Evolutionary conservation across 225 moss, liverwort and hornwort genomes (phyloP), one percentile per base, ranked within the genome.

Genomic region (Pseudisothecium myosuroides): DNA sequence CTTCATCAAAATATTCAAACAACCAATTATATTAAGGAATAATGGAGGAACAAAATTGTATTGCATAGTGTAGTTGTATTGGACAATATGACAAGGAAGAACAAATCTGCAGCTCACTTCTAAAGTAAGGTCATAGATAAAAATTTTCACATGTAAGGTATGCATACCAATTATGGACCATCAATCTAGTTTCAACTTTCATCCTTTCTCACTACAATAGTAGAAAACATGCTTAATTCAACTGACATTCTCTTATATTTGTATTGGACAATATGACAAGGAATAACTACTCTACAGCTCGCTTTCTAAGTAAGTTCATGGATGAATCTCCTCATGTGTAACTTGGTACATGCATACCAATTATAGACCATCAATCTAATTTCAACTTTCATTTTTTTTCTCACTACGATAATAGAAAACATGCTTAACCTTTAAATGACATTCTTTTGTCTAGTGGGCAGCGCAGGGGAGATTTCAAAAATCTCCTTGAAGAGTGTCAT

Each of bases 321-420:
- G n/a, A n/a, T n/a, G n/a, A n/a, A n/a, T n/a, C n/a, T n/a, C n/a
- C n/a, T n/a, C n/a, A n/a, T n/a, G n/a, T n/a, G n/a, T n/a, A n/a
- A n/a, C n/a, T n/a, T n/a, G n/a, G n/a, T n/a, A n/a, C n/a, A 39
- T 69, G 8, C 8, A 71, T 18, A 14, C 24, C 5, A 69, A 69
- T 39, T 41, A 41, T 24, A 1, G 14, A 26, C 14, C 14, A 71
- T 71, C 8, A 71, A 26, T 24, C 8, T 14, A 41, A 0, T 24
- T 71, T n/a, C 1, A 0, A 39, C 3, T n/a, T n/a, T n/a, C n/a
- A n/a, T n/a, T 4, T 0, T 13, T n/a, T 39, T n/a, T n/a, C 1
- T 69, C 4, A n/a, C 13, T 67, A 2, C 7, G 11, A 22, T n/a
- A n/a, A 12, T 21, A 5, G 5, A 10, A 66, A 66, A 36, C 5